Evolutionary conservation across 805 yeast genomes (phyloP).

Genomic region (Ogataea nonfermentans): DNA sequence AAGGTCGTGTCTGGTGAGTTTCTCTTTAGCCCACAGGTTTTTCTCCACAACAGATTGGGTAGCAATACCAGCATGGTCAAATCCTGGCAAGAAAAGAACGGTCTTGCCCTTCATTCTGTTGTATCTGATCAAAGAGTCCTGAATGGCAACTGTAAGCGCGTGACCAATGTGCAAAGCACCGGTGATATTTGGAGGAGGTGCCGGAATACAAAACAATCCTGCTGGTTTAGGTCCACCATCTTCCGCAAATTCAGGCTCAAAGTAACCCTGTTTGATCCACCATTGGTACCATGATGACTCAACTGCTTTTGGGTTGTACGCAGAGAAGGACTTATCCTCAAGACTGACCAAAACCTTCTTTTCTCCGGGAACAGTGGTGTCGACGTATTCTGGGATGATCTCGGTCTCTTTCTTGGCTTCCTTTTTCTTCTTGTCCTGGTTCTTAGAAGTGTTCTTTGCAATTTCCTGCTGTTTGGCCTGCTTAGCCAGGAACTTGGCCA

Average conservation of each 20-base stretch:
- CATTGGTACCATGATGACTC: constrained; percentile 97
- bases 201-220: constrained; percentile 87
- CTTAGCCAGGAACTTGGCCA: constrained; percentile 71
- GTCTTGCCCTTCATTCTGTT: constrained; percentile 98
- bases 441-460: constrained; percentile 43
- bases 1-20: constrained; percentile 89
- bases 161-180: constrained; percentile 99
- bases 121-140: constrained; percentile 89
- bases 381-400: constrained; percentile 81
- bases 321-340: constrained; percentile 90
- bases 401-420: constrained; percentile 69
- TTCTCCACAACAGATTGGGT: constrained; percentile 98
- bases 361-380: constrained; percentile 82
- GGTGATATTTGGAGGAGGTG: constrained; percentile 99
- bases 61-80: constrained; percentile 99
- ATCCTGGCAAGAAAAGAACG: constrained; percentile 89
- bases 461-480: constrained; percentile 69
- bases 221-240: constrained; percentile 77
- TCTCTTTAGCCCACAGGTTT: constrained; percentile 83
- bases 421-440: constrained; percentile 55
- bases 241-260: constrained; percentile 78
- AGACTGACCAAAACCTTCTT: constrained; percentile 84
- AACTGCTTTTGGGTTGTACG: constrained; percentile 88
- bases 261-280: constrained; percentile 90
- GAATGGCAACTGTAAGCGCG: constrained; percentile 92